Evolutionary conservation across 2,329 filamentous ascomycete genomes (phyloP).

Genomic region (Clarireedia homoeocarpa): DNA sequence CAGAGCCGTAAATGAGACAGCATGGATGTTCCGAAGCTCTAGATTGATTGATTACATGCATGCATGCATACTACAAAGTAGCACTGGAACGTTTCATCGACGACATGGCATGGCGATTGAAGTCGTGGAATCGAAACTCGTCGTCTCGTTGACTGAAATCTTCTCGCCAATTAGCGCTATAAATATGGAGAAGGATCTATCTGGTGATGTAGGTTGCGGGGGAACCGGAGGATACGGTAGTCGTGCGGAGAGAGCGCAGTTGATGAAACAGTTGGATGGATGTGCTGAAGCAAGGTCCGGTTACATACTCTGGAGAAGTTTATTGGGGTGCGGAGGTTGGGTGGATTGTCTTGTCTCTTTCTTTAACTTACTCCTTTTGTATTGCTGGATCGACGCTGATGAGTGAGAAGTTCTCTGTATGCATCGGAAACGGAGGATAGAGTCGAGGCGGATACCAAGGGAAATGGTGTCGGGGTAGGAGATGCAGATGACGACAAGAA

Average conservation of each 20-base stretch:
- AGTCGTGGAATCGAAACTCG: conserved; percentile 35
- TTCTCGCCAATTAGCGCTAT: conserved; percentile 34
- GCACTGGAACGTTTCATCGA: conserved; percentile 38
- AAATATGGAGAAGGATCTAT: conserved; percentile 31
- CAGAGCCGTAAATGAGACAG: conserved; percentile 27
- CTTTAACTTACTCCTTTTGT: not conserved
- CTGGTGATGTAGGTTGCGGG: conserved; percentile 34
- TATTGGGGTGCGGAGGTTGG: conserved; percentile 5
- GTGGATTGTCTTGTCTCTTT: not conserved
- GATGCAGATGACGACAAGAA: too few species aligned
- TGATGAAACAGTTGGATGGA: conserved; percentile 33
- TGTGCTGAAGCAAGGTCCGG: conserved; percentile 31
- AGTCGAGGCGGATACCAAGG: too few species aligned
- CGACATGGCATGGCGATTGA: conserved; percentile 35
- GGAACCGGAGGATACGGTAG: conserved; percentile 32
- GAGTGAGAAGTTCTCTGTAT: too few species aligned
- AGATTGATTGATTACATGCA: conserved; percentile 28
- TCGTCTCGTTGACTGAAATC: conserved; percentile 31
- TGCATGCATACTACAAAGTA: conserved; percentile 38
- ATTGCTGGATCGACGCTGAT: too few species aligned
- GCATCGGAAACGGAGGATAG: too few species aligned
- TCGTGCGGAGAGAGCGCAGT: conserved; percentile 30
- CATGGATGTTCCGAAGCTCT: conserved; percentile 30
- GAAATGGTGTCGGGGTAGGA: too few species aligned
- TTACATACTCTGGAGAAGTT: conserved; percentile 23